Evolutionary conservation across 495 filamentous ascomycete genomes (phyloP).

Genomic region (Penicillium salamii): DNA sequence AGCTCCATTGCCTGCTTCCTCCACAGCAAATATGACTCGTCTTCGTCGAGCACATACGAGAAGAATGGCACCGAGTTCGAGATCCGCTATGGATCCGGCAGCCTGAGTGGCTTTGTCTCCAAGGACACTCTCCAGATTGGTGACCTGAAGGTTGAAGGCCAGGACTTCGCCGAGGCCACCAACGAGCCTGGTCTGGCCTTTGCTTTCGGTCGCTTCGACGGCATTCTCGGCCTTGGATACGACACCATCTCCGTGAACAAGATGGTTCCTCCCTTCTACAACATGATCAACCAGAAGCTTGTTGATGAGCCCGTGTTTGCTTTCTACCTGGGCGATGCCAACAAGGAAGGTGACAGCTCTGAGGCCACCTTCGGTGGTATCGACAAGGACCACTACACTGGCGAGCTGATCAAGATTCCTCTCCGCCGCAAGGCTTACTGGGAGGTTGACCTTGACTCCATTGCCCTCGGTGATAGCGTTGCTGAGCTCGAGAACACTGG

Average conservation of each 20-base stretch:
- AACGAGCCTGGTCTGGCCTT: constrained; percentile 94
- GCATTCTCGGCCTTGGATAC: constrained; percentile 93
- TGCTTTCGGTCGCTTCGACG: constrained; percentile 97
- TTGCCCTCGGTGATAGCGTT: constrained; percentile 77
- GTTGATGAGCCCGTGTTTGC: constrained; percentile 92
- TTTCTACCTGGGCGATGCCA: constrained; percentile 85
- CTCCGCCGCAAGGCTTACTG: constrained; percentile 98
- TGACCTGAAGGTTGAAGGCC: constrained; percentile 79
- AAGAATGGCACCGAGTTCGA: constrained; percentile 88
- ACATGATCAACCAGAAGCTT: constrained; percentile 83
- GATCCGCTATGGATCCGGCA: constrained; percentile 95
- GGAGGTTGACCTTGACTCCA: constrained; percentile 94
- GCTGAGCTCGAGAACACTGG: constrained; percentile 92
- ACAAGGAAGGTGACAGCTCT: constrained; percentile 71
- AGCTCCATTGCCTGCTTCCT: constrained; percentile 98
- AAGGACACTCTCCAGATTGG: constrained; percentile 83
- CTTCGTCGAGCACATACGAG: constrained; percentile 86
- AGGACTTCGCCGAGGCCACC: constrained; percentile 95
- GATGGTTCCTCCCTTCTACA: constrained; percentile 94
- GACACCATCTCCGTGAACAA: constrained; percentile 94
- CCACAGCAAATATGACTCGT: constrained; percentile 93
- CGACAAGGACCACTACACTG: constrained; percentile 80
- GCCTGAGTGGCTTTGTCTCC: constrained; percentile 90
- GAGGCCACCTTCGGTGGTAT: constrained; percentile 92
- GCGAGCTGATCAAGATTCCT: constrained; percentile 88